A percentile compares a stretch with the other conserved stretches of the same genome.
Evolutionary conservation across 306 rosid genomes (phyloP).

Genomic region (Erythrophleum fordii): DNA sequence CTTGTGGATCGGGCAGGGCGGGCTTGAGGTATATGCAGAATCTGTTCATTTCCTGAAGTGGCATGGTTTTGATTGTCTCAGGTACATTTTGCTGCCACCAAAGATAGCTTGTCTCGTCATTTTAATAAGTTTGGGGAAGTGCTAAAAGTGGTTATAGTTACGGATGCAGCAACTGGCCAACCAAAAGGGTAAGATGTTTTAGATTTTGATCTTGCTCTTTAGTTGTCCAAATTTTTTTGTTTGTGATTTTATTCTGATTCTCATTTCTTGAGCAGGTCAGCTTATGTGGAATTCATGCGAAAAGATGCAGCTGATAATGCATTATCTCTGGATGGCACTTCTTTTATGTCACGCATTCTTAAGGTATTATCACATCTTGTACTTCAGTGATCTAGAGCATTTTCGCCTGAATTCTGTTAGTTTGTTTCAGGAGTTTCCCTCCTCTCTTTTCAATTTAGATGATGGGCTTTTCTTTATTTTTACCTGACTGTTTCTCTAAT

Average conservation of each 20-base stretch:
- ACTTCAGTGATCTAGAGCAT: constrained; percentile 8
- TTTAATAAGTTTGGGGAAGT: constrained; percentile 89
- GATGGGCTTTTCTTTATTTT: not conserved
- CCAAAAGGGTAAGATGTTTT: constrained; percentile 78
- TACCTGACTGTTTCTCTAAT: not conserved
- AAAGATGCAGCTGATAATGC: constrained; percentile 93
- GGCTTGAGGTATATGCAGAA: constrained; percentile 18
- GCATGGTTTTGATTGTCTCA: constrained; percentile 36
- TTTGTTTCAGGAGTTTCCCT: no score
- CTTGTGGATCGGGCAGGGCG: constrained; percentile 28
- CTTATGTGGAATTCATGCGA: constrained; percentile 91
- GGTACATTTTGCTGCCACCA: constrained; percentile 97
- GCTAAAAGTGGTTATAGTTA: constrained; percentile 73
- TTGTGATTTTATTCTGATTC: constrained; percentile 31
- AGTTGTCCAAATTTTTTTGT: constrained; percentile 1
- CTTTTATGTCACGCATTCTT: constrained; percentile 91
- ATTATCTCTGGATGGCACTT: constrained; percentile 87
- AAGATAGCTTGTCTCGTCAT: constrained; percentile 88
- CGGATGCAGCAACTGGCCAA: constrained; percentile 83
- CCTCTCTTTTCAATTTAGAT: no score
- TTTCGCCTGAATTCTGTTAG: no score
- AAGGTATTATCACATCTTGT: constrained; percentile 64
- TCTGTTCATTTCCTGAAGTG: constrained; percentile 39
- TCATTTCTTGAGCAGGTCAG: constrained; percentile 70
- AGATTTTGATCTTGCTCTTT: constrained; percentile 28